Base-by-base conservation (phyloP, 1,284 basidiomycete genomes). In the Albatrellus sp. region DNA sequence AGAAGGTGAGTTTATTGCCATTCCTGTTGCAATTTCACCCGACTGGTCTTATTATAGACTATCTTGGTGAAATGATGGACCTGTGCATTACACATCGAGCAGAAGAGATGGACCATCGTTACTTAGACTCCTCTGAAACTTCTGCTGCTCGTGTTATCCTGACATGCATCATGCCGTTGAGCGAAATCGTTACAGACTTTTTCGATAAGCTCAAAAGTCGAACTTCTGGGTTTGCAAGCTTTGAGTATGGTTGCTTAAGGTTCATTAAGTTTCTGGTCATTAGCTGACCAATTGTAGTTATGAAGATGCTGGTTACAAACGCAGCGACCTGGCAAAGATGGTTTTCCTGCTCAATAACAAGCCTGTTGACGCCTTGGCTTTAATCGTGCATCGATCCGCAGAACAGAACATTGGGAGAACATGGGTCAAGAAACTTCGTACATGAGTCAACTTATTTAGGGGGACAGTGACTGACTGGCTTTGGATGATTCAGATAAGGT, bases 101-200 rank as follows among this genome's bases (percentile, higher is more conserved):
- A n/a, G 75, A 80, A 46, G 73, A 86, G 47, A 58, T 90, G 47
- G 80, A 90, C 43, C 82, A 90, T 63, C 73, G 73, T 32, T 85
- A 90, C 54, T 66, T 93, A 13, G 89, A 92, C 49, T 65, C 73
- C 9, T 67, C 70, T 3, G 68, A 67, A 3, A 54, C 62, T 9
- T 67, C 53, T 3, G 63, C 77, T 10, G 65, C 80, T 1, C 75
- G 90, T 19, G 76, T 87, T 29, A 82, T 93, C 41, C 62, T 96
- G 52, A 82, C 76, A 14, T 92, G 89, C 54, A 72, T 69, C 5
- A 60, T 97, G n/a, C 92, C 92, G 8, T 66, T 97, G 49, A 80
- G 78, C 54, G 90, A 93, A 61, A 88, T 97, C 46, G 90, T 97
- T 5, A 90, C 87, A 2, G 81, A 90, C 61, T 97, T 97, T 61